These are phyloP conservation scores for Alternaria brassicicola DNA, from an alignment of 2,329 filamentous ascomycete species.

Conservation along the genomic window DNA sequence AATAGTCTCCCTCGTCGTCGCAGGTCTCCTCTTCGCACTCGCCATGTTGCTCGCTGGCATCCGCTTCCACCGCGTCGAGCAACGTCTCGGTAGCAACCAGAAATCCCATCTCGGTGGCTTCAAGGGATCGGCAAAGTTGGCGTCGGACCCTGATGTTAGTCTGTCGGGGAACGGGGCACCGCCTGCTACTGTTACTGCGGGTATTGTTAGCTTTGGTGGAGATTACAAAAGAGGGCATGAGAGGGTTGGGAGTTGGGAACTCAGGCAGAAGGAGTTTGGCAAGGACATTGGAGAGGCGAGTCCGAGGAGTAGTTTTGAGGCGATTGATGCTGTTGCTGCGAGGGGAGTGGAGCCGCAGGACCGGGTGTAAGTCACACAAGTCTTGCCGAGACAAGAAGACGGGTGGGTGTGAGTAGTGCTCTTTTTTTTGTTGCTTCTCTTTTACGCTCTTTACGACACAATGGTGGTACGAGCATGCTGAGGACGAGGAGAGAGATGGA, in stretches of 20 bases:
- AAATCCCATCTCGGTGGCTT: conserved; percentile 59
- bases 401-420: neutral
- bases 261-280: conserved; percentile 50
- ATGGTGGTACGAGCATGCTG: neutral
- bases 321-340: conserved; percentile 51
- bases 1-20: conserved; percentile 56
- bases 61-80: conserved; percentile 51
- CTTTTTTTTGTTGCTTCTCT: neutral
- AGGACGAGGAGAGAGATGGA: neutral
- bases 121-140: conserved; percentile 61
- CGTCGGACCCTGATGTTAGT: conserved; percentile 60
- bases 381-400: neutral
- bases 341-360: conserved; percentile 54
- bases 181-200: conserved; percentile 20
- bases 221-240: conserved; percentile 52
- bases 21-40: conserved; percentile 51
- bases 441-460: conserved; percentile 3
- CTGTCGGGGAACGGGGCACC: conserved; percentile 52
- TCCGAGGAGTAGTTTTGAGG: conserved; percentile 53
- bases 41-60: conserved; percentile 55
- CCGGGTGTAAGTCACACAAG: conserved; percentile 49
- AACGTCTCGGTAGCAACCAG: conserved; percentile 32
- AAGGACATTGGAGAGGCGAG: conserved; percentile 32
- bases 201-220: conserved; percentile 18
- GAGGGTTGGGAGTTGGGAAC: conserved; percentile 64